A percentile compares a stretch with the other conserved stretches of the same genome.
Conservation (phyloP, 1,284 basidiomycete species). For the Exobasidium cylindrosporum region DNA sequence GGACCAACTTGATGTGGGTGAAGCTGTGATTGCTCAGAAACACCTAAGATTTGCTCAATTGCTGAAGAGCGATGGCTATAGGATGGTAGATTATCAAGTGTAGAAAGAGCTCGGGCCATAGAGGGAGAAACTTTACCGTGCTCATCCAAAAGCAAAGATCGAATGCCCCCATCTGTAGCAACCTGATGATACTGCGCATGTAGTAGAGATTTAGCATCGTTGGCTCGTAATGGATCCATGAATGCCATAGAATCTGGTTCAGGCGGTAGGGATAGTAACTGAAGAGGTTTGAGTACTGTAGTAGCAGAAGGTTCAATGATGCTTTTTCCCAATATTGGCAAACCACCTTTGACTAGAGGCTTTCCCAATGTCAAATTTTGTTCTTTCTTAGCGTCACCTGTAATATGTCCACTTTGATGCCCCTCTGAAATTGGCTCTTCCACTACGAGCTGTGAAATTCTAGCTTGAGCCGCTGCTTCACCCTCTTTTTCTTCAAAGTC, state of each 20-base stretch:
- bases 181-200: slow-evolving; percentile 37
- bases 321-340: not conserved
- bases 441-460: slow-evolving; percentile 17
- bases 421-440: not conserved
- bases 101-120: slow-evolving; percentile 40
- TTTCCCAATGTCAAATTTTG: not conserved
- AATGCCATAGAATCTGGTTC: slow-evolving; percentile 52
- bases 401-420: not conserved
- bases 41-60: slow-evolving; percentile 51
- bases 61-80: slow-evolving; percentile 44
- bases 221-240: slow-evolving; percentile 48
- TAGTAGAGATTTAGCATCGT: slow-evolving; percentile 48
- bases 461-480: slow-evolving; percentile 65
- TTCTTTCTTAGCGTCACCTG: not conserved
- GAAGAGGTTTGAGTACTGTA: slow-evolving; percentile 36
- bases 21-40: slow-evolving; percentile 25
- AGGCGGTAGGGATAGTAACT: slow-evolving; percentile 40
- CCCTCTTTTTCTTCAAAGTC: slow-evolving; percentile 79
- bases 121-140: slow-evolving; percentile 28
- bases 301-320: slow-evolving; percentile 18
- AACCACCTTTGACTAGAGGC: slow-evolving; percentile 9
- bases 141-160: slow-evolving; percentile 33
- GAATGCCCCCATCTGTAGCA: slow-evolving; percentile 38
- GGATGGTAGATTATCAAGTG: slow-evolving; percentile 45
- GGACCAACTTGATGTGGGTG: slow-evolving; percentile 22